phyloP scores from a whole-genome alignment of 2,329 filamentous ascomycete genomes.

The Anthostomella pinea region DNA sequence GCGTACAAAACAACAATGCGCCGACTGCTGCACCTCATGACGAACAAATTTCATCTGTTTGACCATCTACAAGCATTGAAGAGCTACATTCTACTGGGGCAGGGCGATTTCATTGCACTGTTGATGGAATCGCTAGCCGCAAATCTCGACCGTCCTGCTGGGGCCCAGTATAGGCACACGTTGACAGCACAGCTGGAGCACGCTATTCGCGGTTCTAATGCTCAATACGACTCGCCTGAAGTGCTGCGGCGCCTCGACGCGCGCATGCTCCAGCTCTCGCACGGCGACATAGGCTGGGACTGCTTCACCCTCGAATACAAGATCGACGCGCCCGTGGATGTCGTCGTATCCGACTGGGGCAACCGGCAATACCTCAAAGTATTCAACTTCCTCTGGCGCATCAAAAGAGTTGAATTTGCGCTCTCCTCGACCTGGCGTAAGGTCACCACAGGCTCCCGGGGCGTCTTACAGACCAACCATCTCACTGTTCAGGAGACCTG shows the following conservation, averaged over 20 bases:
- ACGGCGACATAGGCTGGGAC: constrained; percentile 98
- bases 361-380: constrained; percentile 97
- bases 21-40: constrained; percentile 89
- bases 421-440: constrained; percentile 88
- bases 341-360: constrained; percentile 94
- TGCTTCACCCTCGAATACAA: constrained; percentile 99
- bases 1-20: constrained; percentile 99
- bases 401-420: constrained; percentile 96
- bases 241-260: constrained; percentile 89
- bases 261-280: constrained; percentile 95
- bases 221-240: constrained; percentile 90
- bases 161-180: constrained; percentile 93
- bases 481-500: constrained; percentile 70
- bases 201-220: constrained; percentile 94
- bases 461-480: constrained; percentile 78
- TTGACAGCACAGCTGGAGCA: constrained; percentile 97
- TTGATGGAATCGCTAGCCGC: constrained; percentile 94
- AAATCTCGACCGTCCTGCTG: constrained; percentile 92
- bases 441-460: constrained; percentile 90
- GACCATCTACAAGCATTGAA: constrained; percentile 90
- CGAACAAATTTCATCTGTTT: constrained; percentile 90
- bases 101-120: constrained; percentile 94
- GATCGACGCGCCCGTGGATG: constrained; percentile 92
- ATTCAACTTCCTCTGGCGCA: constrained; percentile 98
- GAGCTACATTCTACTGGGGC: constrained; percentile 89